Base-by-base conservation (phyloP, 345 rosid genomes). In the Cardamine resedifolia region DNA sequence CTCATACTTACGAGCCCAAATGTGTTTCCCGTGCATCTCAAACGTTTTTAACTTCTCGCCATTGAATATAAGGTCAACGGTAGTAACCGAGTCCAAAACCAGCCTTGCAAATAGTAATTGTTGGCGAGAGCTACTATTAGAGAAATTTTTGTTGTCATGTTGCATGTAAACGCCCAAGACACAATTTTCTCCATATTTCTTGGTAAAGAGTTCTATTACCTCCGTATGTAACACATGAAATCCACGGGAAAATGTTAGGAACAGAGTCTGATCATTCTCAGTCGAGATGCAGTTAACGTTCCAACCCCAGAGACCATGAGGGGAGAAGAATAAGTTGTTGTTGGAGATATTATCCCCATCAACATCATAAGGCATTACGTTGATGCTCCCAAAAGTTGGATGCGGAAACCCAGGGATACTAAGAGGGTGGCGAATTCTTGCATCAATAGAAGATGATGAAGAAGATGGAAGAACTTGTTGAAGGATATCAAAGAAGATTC, bases 201-300 rank as follows among this genome's bases (percentile, higher is more conserved):
- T 10, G 0, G 76, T 66, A 23, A 84, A 84, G 11, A 82, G 72
- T 2, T 75, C 53, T 6, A 7, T 48, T 45, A 82, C 80, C 45
- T 84, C 87, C 0, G 24, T 45, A 58, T 39, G 58, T 0, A 78
- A 58, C 44, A 84, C 82, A 0, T 82, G 81, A 65, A 66, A 80
- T 0, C 84, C 87, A 49, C 81, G 64, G 4, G 87, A 82, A 63
- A 84, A 84, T 0, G 81, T 84, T 7, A 84, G 33, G 24, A 84
- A 80, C 65, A 82, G 30, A 0, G 84, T 76, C 10, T 70, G 63
- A 4, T 84, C 85, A 5, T 70, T 77, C n/a, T 66, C 80, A 2
- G 74, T 67, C 1, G 74, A 61, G 33, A 28, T 59, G 5, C 48
- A 47, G 2, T 1, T 7, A 24, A 81, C 57, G 30, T 70, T 61